These are phyloP conservation scores for Trichoderma asperelloides DNA, from an alignment of 495 filamentous ascomycete species.

Conservation along the genomic window DNA sequence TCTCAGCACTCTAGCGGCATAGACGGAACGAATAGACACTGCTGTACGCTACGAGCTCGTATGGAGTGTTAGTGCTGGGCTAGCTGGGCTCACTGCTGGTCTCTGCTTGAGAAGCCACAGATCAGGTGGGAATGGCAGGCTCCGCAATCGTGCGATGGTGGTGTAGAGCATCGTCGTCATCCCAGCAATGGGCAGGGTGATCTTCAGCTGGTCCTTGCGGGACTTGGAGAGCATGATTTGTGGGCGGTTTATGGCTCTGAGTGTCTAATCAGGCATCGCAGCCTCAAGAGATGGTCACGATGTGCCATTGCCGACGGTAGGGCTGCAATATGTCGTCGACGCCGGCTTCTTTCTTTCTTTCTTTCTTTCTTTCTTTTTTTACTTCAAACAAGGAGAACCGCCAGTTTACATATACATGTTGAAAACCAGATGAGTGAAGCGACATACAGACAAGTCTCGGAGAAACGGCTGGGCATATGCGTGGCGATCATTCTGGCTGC, in stretches of 20 bases:
- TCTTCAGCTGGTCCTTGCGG: neutral
- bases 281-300: neutral
- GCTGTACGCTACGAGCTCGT: too few relatives aligned
- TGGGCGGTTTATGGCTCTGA: neutral
- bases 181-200: neutral
- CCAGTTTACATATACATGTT: too few relatives aligned
- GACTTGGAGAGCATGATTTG: neutral
- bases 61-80: neutral
- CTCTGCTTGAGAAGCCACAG: neutral
- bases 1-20: too few relatives aligned
- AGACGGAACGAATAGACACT: too few relatives aligned
- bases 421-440: too few relatives aligned
- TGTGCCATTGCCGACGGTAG: neutral
- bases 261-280: neutral
- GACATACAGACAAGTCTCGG: neutral
- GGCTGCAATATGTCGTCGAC: slow-evolving; percentile 2
- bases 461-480: neutral
- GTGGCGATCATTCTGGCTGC: neutral
- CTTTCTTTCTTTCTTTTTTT: too few relatives aligned
- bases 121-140: neutral
- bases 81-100: neutral
- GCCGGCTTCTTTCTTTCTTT: neutral
- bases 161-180: neutral
- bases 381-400: neutral
- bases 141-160: neutral